Evolutionary conservation across 2,329 filamentous ascomycete species (phyloP).

Genomic region (Phaeosphaeriaceae sp.): DNA sequence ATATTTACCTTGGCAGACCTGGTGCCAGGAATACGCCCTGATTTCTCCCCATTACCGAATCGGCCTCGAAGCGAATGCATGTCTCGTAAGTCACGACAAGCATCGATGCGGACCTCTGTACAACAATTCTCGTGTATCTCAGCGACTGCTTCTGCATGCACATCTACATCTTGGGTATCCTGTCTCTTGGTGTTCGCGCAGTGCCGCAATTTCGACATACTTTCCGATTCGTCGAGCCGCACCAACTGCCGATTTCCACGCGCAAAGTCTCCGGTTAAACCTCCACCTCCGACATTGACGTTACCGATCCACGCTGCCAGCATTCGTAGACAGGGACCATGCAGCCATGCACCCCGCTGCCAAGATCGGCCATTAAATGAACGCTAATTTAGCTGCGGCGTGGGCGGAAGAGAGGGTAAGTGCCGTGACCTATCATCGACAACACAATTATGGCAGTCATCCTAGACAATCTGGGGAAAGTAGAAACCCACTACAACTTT

Average conservation of each 20-base stretch:
- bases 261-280: constrained; percentile 7
- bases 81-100: background rate
- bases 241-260: constrained; percentile 8
- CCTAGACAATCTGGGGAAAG: constrained; percentile 23
- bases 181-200: background rate
- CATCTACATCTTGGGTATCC: background rate
- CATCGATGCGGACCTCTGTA: background rate
- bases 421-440: constrained; percentile 25
- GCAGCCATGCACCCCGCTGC: constrained; percentile 23
- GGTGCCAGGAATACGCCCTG: background rate
- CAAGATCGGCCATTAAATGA: constrained; percentile 26
- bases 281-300: constrained; percentile 1
- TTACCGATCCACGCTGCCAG: constrained; percentile 9
- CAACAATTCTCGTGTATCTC: background rate
- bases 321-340: constrained; percentile 7
- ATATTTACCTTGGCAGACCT: background rate
- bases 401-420: constrained; percentile 20
- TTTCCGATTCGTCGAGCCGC: constrained; percentile 1
- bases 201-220: background rate
- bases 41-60: background rate
- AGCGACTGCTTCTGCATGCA: background rate
- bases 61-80: background rate
- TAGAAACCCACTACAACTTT: constrained; percentile 12
- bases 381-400: constrained; percentile 25
- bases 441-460: constrained; percentile 18